Evolutionary conservation across 495 filamentous ascomycete genomes (phyloP).

Genomic region (Evernia prunastri): DNA sequence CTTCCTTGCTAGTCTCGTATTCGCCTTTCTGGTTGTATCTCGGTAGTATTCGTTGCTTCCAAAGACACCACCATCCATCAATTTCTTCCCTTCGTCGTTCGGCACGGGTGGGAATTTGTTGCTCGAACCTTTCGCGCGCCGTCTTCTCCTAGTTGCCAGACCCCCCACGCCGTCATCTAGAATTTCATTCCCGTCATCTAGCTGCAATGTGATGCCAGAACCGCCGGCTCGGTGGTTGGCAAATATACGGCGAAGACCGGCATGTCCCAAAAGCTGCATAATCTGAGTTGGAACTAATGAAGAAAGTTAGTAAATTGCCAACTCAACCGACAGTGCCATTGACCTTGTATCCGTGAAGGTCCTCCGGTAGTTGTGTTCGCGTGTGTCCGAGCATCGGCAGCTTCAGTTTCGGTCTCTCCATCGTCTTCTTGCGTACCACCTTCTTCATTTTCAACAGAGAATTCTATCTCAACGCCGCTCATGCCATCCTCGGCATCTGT

Average conservation of each 20-base stretch:
- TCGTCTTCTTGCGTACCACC: constrained; percentile 41
- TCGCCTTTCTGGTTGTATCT: constrained; percentile 46
- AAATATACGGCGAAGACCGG: constrained; percentile 36
- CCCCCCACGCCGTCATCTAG: constrained; percentile 28
- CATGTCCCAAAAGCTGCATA: constrained; percentile 35
- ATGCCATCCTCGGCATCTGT: constrained; percentile 26
- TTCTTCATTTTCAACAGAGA: constrained; percentile 38
- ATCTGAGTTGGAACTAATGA: constrained; percentile 28
- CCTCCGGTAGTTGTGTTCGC: constrained; percentile 2
- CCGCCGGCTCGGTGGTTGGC: constrained; percentile 23
- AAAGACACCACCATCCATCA: constrained; percentile 78
- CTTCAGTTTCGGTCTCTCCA: constrained; percentile 32
- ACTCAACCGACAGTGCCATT: not conserved
- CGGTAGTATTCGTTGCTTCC: constrained; percentile 53
- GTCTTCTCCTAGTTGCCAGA: constrained; percentile 28
- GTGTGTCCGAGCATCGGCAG: constrained; percentile 24
- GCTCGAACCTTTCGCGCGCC: constrained; percentile 32
- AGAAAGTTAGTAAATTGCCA: constrained; percentile 2
- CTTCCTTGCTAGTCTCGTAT: constrained; percentile 55
- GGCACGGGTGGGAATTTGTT: constrained; percentile 67
- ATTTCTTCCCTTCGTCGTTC: constrained; percentile 61
- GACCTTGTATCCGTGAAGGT: constrained; percentile 22
- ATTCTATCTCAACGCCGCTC: constrained; percentile 44
- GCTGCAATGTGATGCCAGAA: constrained; percentile 33
- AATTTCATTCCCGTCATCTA: constrained; percentile 32